Evolutionary conservation across 2,329 filamentous ascomycete genomes (phyloP).

Genomic region (Botrytis squamosa): DNA sequence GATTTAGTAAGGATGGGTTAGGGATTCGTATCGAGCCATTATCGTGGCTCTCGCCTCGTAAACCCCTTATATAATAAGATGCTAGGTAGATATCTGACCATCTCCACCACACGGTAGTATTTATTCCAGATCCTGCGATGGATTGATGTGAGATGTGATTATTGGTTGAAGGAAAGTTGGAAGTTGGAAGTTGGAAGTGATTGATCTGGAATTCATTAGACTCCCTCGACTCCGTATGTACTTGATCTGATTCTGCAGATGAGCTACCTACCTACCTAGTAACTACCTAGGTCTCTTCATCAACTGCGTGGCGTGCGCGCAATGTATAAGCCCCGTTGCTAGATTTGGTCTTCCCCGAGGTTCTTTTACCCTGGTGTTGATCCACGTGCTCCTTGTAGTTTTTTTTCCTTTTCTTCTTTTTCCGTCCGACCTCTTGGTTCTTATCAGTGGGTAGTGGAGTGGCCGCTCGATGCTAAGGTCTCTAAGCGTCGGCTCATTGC

Average conservation of each 20-base stretch:
- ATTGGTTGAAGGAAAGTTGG: background rate
- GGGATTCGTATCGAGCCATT: background rate
- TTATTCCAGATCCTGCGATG: background rate
- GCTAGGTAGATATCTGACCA: background rate
- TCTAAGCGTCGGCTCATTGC: background rate
- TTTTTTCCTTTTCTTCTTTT: background rate
- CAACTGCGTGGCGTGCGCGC: background rate
- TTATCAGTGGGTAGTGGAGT: conserved; percentile 7
- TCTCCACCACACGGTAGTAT: background rate
- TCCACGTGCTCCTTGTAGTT: conserved; percentile 12
- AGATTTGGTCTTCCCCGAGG: conserved; percentile 7
- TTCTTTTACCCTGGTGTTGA: background rate
- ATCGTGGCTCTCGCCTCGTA: background rate
- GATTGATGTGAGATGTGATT: background rate
- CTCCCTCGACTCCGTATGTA: too few species aligned
- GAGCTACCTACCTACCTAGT: background rate
- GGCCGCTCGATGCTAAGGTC: background rate
- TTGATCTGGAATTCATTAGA: background rate
- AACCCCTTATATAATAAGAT: background rate
- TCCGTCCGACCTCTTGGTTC: background rate
- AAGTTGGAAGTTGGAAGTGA: background rate
- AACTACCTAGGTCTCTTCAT: background rate
- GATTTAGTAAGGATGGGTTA: background rate
- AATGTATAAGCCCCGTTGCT: background rate
- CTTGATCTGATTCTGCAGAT: background rate